Base-by-base conservation (phyloP, 441 rosid species). In the Gossypium lobatum region DNA sequence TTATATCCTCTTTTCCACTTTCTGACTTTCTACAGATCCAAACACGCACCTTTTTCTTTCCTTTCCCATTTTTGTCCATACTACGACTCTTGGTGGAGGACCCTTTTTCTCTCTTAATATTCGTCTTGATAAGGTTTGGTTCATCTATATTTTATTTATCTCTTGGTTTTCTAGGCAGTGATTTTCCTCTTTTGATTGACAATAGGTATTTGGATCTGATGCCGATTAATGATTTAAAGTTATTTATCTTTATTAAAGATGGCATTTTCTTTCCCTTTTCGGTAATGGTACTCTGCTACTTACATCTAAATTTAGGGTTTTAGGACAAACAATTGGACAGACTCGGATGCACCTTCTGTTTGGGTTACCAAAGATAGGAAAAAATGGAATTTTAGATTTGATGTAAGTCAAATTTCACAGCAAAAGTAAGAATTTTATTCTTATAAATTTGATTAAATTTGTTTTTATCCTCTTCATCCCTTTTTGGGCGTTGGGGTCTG, bases 151-250 rank as follows among this genome's bases (percentile, higher is more conserved):
- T 31, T 31, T 31, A 31, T 31, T 31, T 31, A 31, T 31, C 37
- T 31, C 37, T 31, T 31, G 7, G 37, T 31, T 31, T 31, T 31
- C 37, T 31, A 31, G 37, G 37, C 37, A 31, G 37, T 31, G 37
- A 31, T 31, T 31, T 31, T 31, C 37, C 37, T 31, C 7, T 77
- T 66, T 52, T 46, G 52, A 13, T 37, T 71, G n/a, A 59, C 73
- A 6, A 46, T 70, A 48, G 80, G 57, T 75, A 23, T 60, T 70
- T 77, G 70, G 78, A 87, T 80, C 83, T 74, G 67, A 72, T 80
- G 72, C 25, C 23, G 16, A 13, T 21, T 14, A 21, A 2, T 71
- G 54, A 14, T 1, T 71, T 9, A 23, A 52, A 17, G 55, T 68
- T 75, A 65, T 50, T 75, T 64, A 2, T 50, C 37, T 70, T n/a